Percentiles rank a stretch among this genome's conserved stretches.
Evolutionary conservation across 768 basidiomycete species (phyloP).

Genomic region (Gyrodon lividus): DNA sequence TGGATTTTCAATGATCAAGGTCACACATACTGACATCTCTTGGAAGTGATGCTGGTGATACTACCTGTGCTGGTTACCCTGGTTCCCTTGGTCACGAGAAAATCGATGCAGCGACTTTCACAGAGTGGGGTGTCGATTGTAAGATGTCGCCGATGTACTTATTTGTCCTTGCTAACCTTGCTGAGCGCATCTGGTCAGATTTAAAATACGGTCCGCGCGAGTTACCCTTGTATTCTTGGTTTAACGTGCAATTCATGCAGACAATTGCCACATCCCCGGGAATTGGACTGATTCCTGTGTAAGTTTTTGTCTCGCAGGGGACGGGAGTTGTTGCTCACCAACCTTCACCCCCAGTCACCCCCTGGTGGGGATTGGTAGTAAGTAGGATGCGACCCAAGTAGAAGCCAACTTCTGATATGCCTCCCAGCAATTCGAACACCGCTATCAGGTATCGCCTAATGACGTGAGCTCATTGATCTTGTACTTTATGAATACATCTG

Average conservation of each 20-base stretch:
- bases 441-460: constrained; percentile 56
- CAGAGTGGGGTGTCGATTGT: constrained; percentile 55
- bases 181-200: constrained; percentile 22
- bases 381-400: constrained; percentile 16
- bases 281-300: constrained; percentile 49
- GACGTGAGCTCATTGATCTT: constrained; percentile 37
- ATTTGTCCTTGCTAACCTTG: not conserved
- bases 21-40: not conserved
- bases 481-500: not conserved
- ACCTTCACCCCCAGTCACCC: constrained; percentile 25
- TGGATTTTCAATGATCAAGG: not conserved
- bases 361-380: constrained; percentile 49
- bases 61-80: constrained; percentile 55
- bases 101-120: constrained; percentile 51
- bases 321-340: not conserved
- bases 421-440: constrained; percentile 51
- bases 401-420: not conserved
- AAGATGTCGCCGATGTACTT: too few relatives aligned
- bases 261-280: constrained; percentile 53
- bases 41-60: constrained; percentile 50
- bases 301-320: constrained; percentile 9
- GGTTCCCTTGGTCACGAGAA: constrained; percentile 51
- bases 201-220: constrained; percentile 49
- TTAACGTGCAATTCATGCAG: constrained; percentile 22
- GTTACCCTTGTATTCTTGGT: not conserved